Percentiles rank a stretch among this genome's conserved stretches.
Conservation (phyloP, 139 green algal genomes). For the Haematococcus lacustris region DNA sequence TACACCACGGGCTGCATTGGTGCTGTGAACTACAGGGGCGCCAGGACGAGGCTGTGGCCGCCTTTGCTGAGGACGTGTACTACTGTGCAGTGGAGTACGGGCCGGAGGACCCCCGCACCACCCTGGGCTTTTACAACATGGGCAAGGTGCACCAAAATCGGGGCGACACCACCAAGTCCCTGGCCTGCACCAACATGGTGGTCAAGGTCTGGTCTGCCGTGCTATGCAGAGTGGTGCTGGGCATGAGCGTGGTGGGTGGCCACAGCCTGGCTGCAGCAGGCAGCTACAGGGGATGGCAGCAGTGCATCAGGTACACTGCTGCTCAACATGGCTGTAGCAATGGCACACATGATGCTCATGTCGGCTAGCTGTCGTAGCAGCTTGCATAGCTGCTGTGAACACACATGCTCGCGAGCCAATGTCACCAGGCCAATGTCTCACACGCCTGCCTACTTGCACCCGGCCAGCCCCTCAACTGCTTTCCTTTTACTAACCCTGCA, state of each 20-base stretch:
- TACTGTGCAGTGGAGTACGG: slow-evolving; percentile 72
- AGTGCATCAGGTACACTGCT: no score
- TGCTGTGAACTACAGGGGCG: slow-evolving; percentile 28
- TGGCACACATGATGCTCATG: no score
- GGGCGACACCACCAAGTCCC: slow-evolving; percentile 27
- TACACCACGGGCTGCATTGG: neutral
- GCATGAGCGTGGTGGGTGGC: slow-evolving; percentile 7
- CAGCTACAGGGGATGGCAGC: no score
- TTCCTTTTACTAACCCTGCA: no score
- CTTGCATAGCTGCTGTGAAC: no score
- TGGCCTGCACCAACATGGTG: slow-evolving; percentile 44
- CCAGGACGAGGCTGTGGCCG: slow-evolving; percentile 39
- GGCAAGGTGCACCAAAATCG: slow-evolving; percentile 47
- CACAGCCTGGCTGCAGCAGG: no score
- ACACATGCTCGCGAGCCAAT: no score
- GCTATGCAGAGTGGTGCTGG: slow-evolving; percentile 26
- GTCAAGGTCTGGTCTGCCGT: slow-evolving; percentile 38
- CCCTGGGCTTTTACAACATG: slow-evolving; percentile 80
- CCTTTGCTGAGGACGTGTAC: slow-evolving; percentile 75
- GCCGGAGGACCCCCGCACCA: slow-evolving; percentile 60
- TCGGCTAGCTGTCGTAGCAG: no score
- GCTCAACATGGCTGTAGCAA: no score
- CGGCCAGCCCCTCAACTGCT: no score
- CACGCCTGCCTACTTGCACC: no score
- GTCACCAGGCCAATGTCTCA: no score